Evolutionary conservation across 345 rosid species (phyloP).

Genomic region (Arabis alpina): DNA sequence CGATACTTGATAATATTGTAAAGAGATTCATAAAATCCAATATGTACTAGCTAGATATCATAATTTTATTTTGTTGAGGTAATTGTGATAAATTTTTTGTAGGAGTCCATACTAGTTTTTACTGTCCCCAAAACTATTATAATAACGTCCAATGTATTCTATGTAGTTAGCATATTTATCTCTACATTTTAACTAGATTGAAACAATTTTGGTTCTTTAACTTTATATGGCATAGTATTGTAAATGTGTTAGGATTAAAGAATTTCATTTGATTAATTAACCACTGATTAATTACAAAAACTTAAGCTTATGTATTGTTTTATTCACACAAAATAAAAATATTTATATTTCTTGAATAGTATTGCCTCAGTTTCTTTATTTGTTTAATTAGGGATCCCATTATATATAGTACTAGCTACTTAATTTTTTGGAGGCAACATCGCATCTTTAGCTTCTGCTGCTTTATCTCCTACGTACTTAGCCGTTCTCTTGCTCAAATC

Average conservation of each 20-base stretch:
- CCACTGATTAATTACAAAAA: neutral
- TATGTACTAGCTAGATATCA: too few relatives aligned
- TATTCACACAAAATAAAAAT: neutral
- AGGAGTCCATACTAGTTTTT: too few relatives aligned
- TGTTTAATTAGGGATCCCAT: neutral
- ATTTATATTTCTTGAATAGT: neutral
- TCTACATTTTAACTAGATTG: neutral
- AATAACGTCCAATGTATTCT: too few relatives aligned
- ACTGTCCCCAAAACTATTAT: too few relatives aligned
- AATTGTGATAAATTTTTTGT: too few relatives aligned
- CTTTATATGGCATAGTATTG: neutral
- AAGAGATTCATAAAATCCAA: too few relatives aligned
- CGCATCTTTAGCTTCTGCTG: conserved; percentile 30
- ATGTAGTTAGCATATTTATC: too few relatives aligned
- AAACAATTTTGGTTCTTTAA: neutral
- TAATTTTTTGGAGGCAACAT: conserved; percentile 34
- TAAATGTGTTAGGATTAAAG: neutral
- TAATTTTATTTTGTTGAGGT: too few relatives aligned
- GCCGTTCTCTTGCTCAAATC: conserved; percentile 24
- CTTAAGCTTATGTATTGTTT: neutral
- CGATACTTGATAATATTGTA: too few relatives aligned
- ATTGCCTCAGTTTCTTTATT: neutral
- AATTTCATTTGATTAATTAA: neutral
- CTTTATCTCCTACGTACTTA: conserved; percentile 34
- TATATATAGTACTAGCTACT: too few relatives aligned